These are phyloP conservation scores for Alloteropsis semialata DNA, from an alignment of 176 grass and related monocot genomes.

Conservation along the genomic window DNA sequence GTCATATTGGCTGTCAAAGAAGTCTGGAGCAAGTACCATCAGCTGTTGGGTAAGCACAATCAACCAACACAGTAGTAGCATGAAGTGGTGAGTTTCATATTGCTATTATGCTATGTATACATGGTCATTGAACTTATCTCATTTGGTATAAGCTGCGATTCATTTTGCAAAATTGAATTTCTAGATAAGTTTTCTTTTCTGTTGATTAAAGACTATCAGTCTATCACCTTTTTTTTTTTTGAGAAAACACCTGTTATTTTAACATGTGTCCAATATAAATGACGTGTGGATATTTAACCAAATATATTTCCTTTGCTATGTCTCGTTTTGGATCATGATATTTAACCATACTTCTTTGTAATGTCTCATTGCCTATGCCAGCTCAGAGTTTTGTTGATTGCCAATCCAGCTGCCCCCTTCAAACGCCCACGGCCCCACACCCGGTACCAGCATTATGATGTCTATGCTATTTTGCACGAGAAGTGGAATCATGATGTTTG, in stretches of 20 bases:
- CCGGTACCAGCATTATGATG: neutral
- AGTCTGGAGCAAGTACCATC: neutral
- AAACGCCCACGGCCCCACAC: too few relatives aligned
- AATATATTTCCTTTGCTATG: neutral
- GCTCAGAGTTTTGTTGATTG: neutral
- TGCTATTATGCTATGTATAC: neutral
- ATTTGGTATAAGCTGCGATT: neutral
- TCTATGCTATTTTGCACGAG: neutral
- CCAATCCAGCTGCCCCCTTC: neutral
- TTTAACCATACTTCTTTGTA: neutral
- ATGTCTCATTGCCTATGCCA: too few relatives aligned
- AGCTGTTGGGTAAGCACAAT: neutral
- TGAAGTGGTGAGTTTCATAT: neutral
- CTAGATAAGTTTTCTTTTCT: neutral
- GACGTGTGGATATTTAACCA: neutral
- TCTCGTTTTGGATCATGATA: neutral
- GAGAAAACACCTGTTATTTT: too few relatives aligned
- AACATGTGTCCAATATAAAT: neutral
- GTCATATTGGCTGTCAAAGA: neutral
- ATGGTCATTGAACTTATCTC: neutral
- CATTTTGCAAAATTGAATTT: neutral
- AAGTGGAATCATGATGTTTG: neutral
- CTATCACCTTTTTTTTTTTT: neutral
- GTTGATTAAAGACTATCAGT: neutral
- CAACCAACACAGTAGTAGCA: neutral